phyloP scores from a whole-genome alignment of 805 yeast genomes.

The Ogataea minuta region DNA sequence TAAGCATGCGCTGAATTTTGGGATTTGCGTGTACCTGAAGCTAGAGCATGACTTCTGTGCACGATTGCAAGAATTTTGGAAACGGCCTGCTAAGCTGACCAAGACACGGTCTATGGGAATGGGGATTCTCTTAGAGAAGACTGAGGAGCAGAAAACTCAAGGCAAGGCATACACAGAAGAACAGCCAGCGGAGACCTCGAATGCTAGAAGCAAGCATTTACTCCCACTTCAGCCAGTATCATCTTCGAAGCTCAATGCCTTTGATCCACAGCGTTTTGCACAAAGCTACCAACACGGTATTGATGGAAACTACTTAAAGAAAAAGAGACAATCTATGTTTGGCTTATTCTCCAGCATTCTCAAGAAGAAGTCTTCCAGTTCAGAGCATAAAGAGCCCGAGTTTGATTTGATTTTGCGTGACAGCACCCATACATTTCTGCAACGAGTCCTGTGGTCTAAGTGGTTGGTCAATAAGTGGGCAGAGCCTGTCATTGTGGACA shows the following conservation, averaged over 20 bases:
- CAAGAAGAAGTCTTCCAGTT: conserved; percentile 1
- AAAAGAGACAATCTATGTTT: conserved; percentile 28
- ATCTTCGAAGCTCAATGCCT: conserved; percentile 6
- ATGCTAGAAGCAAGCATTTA: neutral
- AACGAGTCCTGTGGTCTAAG: conserved; percentile 25
- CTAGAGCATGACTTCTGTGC: conserved; percentile 5
- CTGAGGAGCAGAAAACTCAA: conserved; percentile 1
- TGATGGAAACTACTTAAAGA: conserved; percentile 12
- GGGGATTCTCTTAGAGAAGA: conserved; percentile 9
- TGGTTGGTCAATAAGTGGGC: conserved; percentile 33
- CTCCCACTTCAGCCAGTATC: conserved; percentile 4
- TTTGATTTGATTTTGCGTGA: conserved; percentile 9
- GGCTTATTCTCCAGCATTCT: conserved; percentile 22
- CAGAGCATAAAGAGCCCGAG: conserved; percentile 4
- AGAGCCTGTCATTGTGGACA: conserved; percentile 11
- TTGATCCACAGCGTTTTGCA: conserved; percentile 25
- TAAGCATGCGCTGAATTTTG: conserved; percentile 16
- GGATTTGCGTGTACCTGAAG: conserved; percentile 19
- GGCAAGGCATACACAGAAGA: neutral
- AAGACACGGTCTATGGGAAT: conserved; percentile 12
- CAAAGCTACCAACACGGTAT: conserved; percentile 23
- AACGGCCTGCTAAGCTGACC: conserved; percentile 1
- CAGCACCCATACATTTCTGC: conserved; percentile 18
- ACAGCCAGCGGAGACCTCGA: neutral
- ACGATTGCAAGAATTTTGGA: conserved; percentile 4